A percentile compares a stretch with the other conserved stretches of the same genome.
Evolutionary conservation across 2,329 filamentous ascomycete genomes (phyloP).

Genomic region (Thielaviopsis musarum): DNA sequence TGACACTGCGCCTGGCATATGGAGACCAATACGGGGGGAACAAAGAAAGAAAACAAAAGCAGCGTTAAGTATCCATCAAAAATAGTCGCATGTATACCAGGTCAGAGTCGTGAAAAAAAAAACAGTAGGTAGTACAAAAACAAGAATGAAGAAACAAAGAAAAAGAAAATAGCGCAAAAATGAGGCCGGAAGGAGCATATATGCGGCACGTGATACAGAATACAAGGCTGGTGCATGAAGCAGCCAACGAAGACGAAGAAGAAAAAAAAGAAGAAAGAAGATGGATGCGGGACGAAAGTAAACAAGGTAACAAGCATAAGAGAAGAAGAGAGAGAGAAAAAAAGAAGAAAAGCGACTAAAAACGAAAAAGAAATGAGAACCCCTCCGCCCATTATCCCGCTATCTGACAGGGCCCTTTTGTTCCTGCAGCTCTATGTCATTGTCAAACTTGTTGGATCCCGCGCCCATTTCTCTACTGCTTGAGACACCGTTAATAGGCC

Average conservation of each 20-base stretch:
- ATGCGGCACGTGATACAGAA: neutral
- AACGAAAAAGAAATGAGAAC: slow-evolving; percentile 2
- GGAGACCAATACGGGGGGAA: neutral
- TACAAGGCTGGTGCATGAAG: neutral
- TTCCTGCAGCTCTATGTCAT: slow-evolving; percentile 34
- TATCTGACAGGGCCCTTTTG: slow-evolving; percentile 21
- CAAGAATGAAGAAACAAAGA: slow-evolving; percentile 2
- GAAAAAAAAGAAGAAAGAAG: neutral
- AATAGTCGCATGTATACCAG: neutral
- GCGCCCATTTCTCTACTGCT: slow-evolving; percentile 21
- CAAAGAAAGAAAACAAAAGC: neutral
- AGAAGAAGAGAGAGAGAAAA: neutral
- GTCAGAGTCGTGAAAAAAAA: neutral
- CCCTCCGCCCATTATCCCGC: slow-evolving; percentile 1
- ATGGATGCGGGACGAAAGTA: neutral
- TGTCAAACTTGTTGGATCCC: slow-evolving; percentile 25
- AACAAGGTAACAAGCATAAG: neutral
- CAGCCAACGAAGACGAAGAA: neutral
- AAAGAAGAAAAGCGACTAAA: slow-evolving; percentile 1
- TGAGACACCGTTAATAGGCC: slow-evolving; percentile 6
- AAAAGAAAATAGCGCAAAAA: slow-evolving; percentile 2
- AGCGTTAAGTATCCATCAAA: neutral
- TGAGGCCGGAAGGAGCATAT: neutral
- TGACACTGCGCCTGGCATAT: neutral
- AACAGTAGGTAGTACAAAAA: neutral